A percentile compares a stretch with the other conserved stretches of the same genome.
phyloP scores from a whole-genome alignment of 139 green algal genomes.

The Chlorella sp. region DNA sequence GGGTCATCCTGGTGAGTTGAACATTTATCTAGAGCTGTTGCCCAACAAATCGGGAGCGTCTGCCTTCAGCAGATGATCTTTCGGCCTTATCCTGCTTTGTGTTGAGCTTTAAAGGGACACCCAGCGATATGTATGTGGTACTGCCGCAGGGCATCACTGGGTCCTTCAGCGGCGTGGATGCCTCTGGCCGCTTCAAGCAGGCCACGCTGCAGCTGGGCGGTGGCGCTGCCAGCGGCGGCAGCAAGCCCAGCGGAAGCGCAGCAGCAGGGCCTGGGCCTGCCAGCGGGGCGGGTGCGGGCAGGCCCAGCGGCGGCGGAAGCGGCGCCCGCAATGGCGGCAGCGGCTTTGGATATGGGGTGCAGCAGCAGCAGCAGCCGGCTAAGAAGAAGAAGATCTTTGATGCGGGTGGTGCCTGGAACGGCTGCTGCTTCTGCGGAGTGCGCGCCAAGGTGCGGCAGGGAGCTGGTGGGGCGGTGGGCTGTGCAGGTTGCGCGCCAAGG shows the following conservation, averaged over 20 bases:
- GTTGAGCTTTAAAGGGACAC: too few species aligned
- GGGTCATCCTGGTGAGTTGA: slow-evolving; percentile 34
- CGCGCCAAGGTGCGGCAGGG: slow-evolving; percentile 20
- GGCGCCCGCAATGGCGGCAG: background rate
- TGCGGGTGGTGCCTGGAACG: slow-evolving; percentile 21
- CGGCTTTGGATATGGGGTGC: background rate
- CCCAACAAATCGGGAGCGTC: too few species aligned
- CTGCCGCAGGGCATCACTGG: background rate
- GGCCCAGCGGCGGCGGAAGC: background rate
- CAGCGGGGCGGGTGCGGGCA: background rate
- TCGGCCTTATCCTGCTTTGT: too few species aligned
- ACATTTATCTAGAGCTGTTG: too few species aligned
- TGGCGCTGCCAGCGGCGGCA: background rate
- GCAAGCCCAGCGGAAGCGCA: background rate
- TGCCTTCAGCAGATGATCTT: too few species aligned
- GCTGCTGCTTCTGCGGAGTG: slow-evolving; percentile 36
- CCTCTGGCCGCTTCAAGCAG: slow-evolving; percentile 16
- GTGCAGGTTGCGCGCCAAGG: too few species aligned
- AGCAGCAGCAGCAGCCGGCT: background rate
- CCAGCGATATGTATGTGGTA: too few species aligned
- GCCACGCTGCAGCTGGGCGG: background rate
- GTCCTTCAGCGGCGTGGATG: slow-evolving; percentile 27
- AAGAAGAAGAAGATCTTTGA: slow-evolving; percentile 35
- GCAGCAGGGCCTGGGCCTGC: background rate
- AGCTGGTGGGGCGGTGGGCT: too few species aligned